phyloP scores from a whole-genome alignment of 306 rosid genomes.

The Castanea mollissima region DNA sequence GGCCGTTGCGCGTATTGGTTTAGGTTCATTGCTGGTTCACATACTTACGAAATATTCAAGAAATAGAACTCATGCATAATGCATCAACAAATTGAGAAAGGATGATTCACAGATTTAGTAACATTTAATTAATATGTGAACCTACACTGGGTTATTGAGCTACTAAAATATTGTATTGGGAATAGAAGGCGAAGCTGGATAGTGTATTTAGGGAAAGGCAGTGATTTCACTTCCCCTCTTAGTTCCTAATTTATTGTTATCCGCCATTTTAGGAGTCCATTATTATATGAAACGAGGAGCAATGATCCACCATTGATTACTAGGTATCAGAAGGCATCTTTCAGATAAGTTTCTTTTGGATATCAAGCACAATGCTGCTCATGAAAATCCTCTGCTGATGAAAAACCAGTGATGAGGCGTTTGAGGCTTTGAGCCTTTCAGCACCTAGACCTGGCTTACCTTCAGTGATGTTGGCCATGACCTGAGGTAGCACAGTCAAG shows the following conservation, averaged over 20 bases:
- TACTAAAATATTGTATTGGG: conserved; percentile 35
- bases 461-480: conserved; percentile 39
- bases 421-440: conserved; percentile 57
- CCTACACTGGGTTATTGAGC: conserved; percentile 33
- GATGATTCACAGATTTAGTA: conserved; percentile 7
- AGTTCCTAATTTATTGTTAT: conserved; percentile 29
- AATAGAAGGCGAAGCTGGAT: conserved; percentile 18
- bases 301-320: conserved; percentile 18
- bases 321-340: conserved; percentile 18
- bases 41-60: neutral
- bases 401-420: conserved; percentile 51
- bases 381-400: conserved; percentile 53
- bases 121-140: conserved; percentile 22
- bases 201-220: conserved; percentile 20
- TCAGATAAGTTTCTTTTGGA: conserved; percentile 1
- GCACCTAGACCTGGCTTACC: conserved; percentile 65
- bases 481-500: conserved; percentile 20
- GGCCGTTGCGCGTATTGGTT: neutral
- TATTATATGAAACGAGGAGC: conserved; percentile 11
- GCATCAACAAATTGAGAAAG: conserved; percentile 13
- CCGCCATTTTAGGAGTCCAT: conserved; percentile 24
- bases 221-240: conserved; percentile 22
- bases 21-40: neutral
- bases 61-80: neutral
- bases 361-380: conserved; percentile 54